Conservation (phyloP, 768 basidiomycete species). For the Dacryopinax spathularia region DNA sequence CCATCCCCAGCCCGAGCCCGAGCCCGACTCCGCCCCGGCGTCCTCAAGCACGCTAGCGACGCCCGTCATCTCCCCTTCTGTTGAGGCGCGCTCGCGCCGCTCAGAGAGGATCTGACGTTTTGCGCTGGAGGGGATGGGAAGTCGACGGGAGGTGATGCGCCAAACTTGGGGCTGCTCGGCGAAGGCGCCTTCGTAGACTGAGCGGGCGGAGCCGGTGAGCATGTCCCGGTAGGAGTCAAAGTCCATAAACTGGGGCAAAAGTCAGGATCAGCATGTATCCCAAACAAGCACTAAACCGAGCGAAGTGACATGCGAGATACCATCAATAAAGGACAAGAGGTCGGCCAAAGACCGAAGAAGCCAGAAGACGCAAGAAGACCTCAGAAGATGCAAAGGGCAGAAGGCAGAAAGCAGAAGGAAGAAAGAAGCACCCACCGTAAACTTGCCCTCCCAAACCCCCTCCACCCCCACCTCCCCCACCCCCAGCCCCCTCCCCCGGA, state of each 20-base stretch:
- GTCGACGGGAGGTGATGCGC: slow-evolving; percentile 51
- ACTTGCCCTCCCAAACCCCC: slow-evolving; percentile 20
- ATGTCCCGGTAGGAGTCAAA: slow-evolving; percentile 53
- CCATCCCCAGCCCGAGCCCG: slow-evolving; percentile 16
- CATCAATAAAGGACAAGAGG: too few species aligned
- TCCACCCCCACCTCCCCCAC: slow-evolving; percentile 5
- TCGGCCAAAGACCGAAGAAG: too few species aligned
- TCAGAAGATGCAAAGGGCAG: too few species aligned
- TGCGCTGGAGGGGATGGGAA: background rate
- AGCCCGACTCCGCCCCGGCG: too few species aligned
- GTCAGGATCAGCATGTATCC: background rate
- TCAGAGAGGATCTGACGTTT: background rate
- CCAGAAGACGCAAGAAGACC: too few species aligned
- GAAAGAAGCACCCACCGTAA: slow-evolving; percentile 8
- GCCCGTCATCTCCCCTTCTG: background rate
- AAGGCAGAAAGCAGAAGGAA: too few species aligned
- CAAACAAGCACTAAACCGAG: background rate
- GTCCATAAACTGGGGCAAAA: slow-evolving; percentile 45
- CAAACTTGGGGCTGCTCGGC: slow-evolving; percentile 83
- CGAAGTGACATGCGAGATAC: too few species aligned
- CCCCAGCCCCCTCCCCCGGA: slow-evolving; percentile 18
- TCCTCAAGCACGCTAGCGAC: background rate
- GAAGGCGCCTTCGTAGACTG: slow-evolving; percentile 58
- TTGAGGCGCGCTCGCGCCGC: background rate
- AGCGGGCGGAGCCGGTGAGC: slow-evolving; percentile 31